Evolutionary conservation across 768 basidiomycete species (phyloP).

Genomic region (Austroboletus eburneus): DNA sequence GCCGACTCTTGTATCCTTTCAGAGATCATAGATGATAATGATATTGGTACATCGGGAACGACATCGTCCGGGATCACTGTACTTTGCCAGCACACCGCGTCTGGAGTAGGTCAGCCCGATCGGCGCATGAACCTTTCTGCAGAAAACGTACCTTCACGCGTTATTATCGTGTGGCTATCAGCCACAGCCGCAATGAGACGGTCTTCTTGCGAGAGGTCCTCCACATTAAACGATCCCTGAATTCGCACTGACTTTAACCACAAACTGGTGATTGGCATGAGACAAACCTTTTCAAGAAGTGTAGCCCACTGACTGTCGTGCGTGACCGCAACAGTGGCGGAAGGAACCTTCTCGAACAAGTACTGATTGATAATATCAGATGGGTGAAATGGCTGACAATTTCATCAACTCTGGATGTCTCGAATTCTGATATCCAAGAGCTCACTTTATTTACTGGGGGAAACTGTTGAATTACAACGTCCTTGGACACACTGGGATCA

Average conservation of each 20-base stretch:
- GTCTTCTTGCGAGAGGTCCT: background rate
- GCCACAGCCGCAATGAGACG: background rate
- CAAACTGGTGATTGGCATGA: background rate
- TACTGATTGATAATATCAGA: slow-evolving; percentile 8
- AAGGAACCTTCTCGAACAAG: slow-evolving; percentile 1
- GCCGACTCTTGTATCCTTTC: too few species aligned
- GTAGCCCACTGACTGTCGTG: slow-evolving; percentile 9
- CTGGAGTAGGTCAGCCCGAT: background rate
- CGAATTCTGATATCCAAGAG: background rate
- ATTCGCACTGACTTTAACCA: too few species aligned
- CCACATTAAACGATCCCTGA: slow-evolving; percentile 1
- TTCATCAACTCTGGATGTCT: background rate
- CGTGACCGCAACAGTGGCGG: slow-evolving; percentile 6
- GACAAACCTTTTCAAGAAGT: slow-evolving; percentile 4
- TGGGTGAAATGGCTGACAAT: slow-evolving; percentile 6
- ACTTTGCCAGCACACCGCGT: background rate
- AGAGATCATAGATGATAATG: background rate
- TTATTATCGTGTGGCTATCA: background rate
- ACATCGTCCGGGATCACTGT: background rate
- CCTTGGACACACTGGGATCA: background rate
- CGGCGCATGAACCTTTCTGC: background rate
- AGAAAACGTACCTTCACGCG: background rate
- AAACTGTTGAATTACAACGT: background rate
- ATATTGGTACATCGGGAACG: too few species aligned
- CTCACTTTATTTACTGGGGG: background rate